phyloP scores from a whole-genome alignment of 2,329 filamentous ascomycete genomes.

The Neocucurbitaria cava region DNA sequence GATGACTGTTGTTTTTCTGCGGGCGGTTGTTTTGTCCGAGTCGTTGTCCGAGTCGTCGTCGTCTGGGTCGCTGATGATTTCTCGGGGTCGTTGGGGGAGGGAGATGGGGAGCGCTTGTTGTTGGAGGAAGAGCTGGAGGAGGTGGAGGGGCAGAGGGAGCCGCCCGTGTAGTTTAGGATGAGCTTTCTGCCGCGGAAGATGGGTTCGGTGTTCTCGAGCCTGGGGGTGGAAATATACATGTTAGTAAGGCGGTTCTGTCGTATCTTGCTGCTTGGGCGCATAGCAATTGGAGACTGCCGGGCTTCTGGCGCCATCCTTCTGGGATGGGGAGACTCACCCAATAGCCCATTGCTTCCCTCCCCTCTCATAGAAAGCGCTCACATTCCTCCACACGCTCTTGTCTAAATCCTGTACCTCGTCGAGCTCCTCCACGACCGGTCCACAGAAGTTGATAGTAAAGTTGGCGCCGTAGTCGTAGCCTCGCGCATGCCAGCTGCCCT shows the following conservation, averaged over 20 bases:
- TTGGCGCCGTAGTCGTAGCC: constrained; percentile 81
- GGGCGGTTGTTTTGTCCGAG: constrained; percentile 38
- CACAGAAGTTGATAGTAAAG: constrained; percentile 85
- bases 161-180: constrained; percentile 59
- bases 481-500: constrained; percentile 67
- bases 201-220: constrained; percentile 61
- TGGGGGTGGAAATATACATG: constrained; percentile 34
- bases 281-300: neutral
- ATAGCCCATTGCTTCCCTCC: constrained; percentile 75
- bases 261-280: constrained; percentile 5
- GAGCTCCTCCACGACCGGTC: constrained; percentile 72
- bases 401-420: constrained; percentile 70
- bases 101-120: constrained; percentile 34
- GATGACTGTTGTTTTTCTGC: constrained; percentile 83
- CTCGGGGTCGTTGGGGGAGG: constrained; percentile 35
- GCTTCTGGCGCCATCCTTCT: neutral
- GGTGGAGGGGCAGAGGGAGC: constrained; percentile 56
- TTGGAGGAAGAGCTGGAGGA: no score
- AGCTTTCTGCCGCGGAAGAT: constrained; percentile 71
- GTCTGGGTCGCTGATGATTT: constrained; percentile 52
- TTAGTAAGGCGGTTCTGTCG: constrained; percentile 26
- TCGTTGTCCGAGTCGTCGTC: constrained; percentile 44
- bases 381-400: constrained; percentile 69
- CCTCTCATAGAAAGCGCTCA: constrained; percentile 78
- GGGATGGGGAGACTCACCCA: constrained; percentile 62